Conservation (phyloP, 495 filamentous ascomycete genomes). For the Talaromyces wortmannii region DNA sequence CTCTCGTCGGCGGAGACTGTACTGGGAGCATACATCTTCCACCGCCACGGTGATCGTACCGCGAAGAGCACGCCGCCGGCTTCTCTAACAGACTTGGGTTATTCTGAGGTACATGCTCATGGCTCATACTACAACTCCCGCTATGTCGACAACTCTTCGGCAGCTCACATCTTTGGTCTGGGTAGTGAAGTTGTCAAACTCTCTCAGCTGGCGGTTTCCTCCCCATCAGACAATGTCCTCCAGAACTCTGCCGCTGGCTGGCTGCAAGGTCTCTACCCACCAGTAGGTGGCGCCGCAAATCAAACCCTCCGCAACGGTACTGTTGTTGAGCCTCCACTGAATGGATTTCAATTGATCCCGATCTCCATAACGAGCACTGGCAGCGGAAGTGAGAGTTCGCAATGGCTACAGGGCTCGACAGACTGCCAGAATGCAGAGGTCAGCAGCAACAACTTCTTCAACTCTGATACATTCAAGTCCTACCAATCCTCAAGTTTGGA, state of each 20-base stretch:
- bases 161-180: conserved; percentile 50
- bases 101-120: conserved; percentile 51
- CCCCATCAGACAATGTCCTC: conserved; percentile 55
- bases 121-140: conserved; percentile 56
- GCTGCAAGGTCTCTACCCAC: conserved; percentile 58
- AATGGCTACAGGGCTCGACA: conserved; percentile 51
- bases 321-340: conserved; percentile 43
- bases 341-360: conserved; percentile 57
- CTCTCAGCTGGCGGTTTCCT: conserved; percentile 49
- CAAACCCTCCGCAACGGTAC: conserved; percentile 46
- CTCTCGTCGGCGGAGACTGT: conserved; percentile 39
- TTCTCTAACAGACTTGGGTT: conserved; percentile 53
- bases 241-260: conserved; percentile 52
- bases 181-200: conserved; percentile 47
- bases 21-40: conserved; percentile 56
- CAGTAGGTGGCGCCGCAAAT: conserved; percentile 33
- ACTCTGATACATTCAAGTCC: conserved; percentile 48
- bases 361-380: conserved; percentile 33
- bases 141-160: conserved; percentile 46
- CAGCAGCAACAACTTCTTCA: conserved; percentile 68
- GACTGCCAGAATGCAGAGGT: conserved; percentile 55
- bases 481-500: conserved; percentile 45
- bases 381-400: conserved; percentile 43
- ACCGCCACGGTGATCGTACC: conserved; percentile 59
- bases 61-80: conserved; percentile 46